Evolutionary conservation across 164 flowering plant genomes (phyloP).

Genomic region (Vitis cinerea): DNA sequence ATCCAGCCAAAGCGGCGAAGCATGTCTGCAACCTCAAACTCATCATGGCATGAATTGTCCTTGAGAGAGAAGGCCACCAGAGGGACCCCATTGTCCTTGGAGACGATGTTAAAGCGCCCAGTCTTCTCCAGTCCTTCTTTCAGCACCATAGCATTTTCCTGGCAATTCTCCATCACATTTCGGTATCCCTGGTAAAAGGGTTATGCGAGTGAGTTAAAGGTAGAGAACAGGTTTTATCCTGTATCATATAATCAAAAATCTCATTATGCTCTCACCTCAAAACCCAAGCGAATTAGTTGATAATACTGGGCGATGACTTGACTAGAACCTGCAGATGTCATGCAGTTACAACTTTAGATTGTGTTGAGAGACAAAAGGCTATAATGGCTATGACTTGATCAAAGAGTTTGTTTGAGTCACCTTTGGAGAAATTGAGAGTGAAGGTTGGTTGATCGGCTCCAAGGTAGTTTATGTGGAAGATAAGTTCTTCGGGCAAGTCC

Average conservation of each 20-base stretch:
- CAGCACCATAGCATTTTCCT: slow-evolving; percentile 25
- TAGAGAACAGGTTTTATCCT: too few species aligned
- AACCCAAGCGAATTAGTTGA: slow-evolving; percentile 40
- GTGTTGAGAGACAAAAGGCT: not conserved
- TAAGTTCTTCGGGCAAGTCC: slow-evolving; percentile 40
- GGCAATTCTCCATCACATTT: slow-evolving; percentile 42
- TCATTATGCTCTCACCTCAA: slow-evolving; percentile 18
- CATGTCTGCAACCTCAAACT: slow-evolving; percentile 35
- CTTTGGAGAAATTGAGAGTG: slow-evolving; percentile 47
- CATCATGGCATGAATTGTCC: slow-evolving; percentile 28
- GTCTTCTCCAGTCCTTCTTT: slow-evolving; percentile 35
- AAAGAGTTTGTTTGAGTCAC: not conserved
- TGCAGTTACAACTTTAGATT: not conserved
- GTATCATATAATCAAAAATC: too few species aligned
- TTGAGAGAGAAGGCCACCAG: slow-evolving; percentile 46
- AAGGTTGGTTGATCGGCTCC: slow-evolving; percentile 41
- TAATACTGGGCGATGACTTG: slow-evolving; percentile 47
- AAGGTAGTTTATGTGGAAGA: slow-evolving; percentile 36
- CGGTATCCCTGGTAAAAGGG: slow-evolving; percentile 27
- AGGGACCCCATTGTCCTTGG: slow-evolving; percentile 38
- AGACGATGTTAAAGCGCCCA: slow-evolving; percentile 32
- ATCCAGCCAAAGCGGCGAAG: too few species aligned
- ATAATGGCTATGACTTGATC: too few species aligned
- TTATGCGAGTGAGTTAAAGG: too few species aligned
- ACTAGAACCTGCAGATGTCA: slow-evolving; percentile 32